Evolutionary conservation across 768 basidiomycete species (phyloP).

Genomic region (Galerina sulciceps): DNA sequence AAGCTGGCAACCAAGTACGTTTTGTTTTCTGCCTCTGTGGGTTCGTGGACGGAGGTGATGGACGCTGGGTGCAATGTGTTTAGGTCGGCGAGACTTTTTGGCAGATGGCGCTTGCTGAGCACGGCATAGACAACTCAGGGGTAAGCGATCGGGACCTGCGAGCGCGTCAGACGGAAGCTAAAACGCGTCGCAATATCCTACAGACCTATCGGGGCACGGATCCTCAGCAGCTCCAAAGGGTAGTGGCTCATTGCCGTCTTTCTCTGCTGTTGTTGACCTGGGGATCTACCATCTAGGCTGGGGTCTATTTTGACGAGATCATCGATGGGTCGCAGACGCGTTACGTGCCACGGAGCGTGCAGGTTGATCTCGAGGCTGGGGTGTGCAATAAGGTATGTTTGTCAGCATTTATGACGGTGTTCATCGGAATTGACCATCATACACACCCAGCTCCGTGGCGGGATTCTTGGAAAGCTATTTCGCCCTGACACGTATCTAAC

Average conservation of each 20-base stretch:
- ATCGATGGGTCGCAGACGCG: slow-evolving; percentile 49
- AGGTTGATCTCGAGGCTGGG: slow-evolving; percentile 88
- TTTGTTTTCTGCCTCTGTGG: background rate
- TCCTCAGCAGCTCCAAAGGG: slow-evolving; percentile 74
- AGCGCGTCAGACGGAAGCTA: background rate
- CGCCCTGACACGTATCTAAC: slow-evolving; percentile 86
- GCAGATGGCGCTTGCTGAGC: slow-evolving; percentile 86
- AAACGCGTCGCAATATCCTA: slow-evolving; percentile 3
- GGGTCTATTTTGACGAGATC: slow-evolving; percentile 83
- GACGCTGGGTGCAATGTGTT: slow-evolving; percentile 10
- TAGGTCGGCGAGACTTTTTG: slow-evolving; percentile 86
- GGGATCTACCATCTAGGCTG: slow-evolving; percentile 49
- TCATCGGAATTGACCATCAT: background rate
- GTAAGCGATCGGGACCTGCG: slow-evolving; percentile 41
- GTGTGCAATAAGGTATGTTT: slow-evolving; percentile 75
- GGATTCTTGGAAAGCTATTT: slow-evolving; percentile 76
- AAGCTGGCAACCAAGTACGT: slow-evolving; percentile 60
- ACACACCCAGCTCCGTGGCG: slow-evolving; percentile 61
- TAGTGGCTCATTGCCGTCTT: slow-evolving; percentile 31
- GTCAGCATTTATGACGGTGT: background rate
- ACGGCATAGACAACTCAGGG: slow-evolving; percentile 76
- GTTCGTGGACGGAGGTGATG: background rate
- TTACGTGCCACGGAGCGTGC: slow-evolving; percentile 90
- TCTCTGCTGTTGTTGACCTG: background rate
- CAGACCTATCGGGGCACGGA: slow-evolving; percentile 77